Evolutionary conservation across 2,329 filamentous ascomycete species (phyloP).

Genomic region (Clathrospora elynae): DNA sequence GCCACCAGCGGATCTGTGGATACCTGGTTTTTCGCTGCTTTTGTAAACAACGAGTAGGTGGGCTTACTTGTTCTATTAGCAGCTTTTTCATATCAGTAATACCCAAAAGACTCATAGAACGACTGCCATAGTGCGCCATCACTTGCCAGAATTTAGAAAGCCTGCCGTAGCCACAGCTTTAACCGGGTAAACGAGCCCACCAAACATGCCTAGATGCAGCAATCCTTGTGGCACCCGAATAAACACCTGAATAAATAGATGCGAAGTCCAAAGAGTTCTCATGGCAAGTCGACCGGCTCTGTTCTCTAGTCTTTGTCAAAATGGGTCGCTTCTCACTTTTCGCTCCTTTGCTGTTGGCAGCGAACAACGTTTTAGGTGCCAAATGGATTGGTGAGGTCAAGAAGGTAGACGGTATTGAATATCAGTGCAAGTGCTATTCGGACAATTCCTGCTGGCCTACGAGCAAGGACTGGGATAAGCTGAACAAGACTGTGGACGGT

Average conservation of each 20-base stretch:
- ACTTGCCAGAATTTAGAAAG: too few species aligned
- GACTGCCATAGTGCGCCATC: too few species aligned
- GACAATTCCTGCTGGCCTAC: slow-evolving; percentile 44
- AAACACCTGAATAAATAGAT: slow-evolving; percentile 12
- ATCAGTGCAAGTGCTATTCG: slow-evolving; percentile 46
- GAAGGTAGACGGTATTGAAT: slow-evolving; percentile 28
- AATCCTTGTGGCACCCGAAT: too few species aligned
- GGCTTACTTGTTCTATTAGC: too few species aligned
- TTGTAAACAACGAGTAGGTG: too few species aligned
- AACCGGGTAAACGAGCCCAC: too few species aligned
- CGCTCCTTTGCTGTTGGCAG: slow-evolving; percentile 27
- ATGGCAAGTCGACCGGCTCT: slow-evolving; percentile 1
- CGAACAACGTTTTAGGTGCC: slow-evolving; percentile 21
- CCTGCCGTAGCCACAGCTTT: too few species aligned
- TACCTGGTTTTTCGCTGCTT: too few species aligned
- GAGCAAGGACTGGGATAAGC: slow-evolving; percentile 28
- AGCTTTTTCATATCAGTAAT: too few species aligned
- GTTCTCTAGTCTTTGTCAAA: slow-evolving; percentile 10
- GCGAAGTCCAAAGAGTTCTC: background rate
- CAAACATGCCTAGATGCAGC: too few species aligned
- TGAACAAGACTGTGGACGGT: slow-evolving; percentile 40
- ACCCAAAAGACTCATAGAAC: too few species aligned
- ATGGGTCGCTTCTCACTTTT: slow-evolving; percentile 34
- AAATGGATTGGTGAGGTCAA: slow-evolving; percentile 41
- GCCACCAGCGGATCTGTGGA: too few species aligned